Evolutionary conservation across 2,329 filamentous ascomycete genomes (phyloP), one percentile per base, ranked within the genome.

Genomic region (Microdochium trichocladiopsis): DNA sequence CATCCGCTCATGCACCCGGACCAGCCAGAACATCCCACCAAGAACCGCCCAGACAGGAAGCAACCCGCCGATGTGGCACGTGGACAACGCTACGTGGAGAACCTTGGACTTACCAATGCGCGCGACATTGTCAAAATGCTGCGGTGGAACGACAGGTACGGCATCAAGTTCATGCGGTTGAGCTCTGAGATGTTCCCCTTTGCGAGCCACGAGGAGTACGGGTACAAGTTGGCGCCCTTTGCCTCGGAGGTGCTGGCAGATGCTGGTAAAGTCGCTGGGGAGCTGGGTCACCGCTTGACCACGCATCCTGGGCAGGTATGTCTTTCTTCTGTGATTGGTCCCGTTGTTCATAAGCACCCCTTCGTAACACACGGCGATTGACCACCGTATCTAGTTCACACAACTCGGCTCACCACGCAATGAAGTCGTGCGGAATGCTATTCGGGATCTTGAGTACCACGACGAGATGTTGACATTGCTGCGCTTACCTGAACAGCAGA

Each of bases 101-200:
- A 80, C 0, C 68, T 97, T 2, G 90, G 91, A 0, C 67, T 96
- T 11, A 83, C 88, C 16, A 97, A 97, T 67, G 87, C 88, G 1
- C 78, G 82, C 41, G 93, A 97, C 60, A 82, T 96, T 28, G 72
- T 79, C 53, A 95, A 95, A 68, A 90, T 96, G 82, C 63, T 96
- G 9, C 80, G 83, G 1, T 97, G 93, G 93, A 96, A 97, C 63
- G 86, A 95, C 57, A 88, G 83, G 59, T 96, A 93, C 58, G 86
- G 87, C 37, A 97, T 97, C 69, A 92, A 84, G 59, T 96, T 97
- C 66, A 83, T 97, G 81, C 83, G 93, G 1, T 75, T 97, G 21
- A 95, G 90, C 59, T 95, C 90, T 51, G 93, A 96, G 60, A 96
- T 96, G 88, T 97, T 97, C 58, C 93, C 93, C 0, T 96, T 96